These are phyloP conservation scores for Saccharum officinarum DNA, from an alignment of 176 grass and related monocot genomes.

Conservation along the genomic window DNA sequence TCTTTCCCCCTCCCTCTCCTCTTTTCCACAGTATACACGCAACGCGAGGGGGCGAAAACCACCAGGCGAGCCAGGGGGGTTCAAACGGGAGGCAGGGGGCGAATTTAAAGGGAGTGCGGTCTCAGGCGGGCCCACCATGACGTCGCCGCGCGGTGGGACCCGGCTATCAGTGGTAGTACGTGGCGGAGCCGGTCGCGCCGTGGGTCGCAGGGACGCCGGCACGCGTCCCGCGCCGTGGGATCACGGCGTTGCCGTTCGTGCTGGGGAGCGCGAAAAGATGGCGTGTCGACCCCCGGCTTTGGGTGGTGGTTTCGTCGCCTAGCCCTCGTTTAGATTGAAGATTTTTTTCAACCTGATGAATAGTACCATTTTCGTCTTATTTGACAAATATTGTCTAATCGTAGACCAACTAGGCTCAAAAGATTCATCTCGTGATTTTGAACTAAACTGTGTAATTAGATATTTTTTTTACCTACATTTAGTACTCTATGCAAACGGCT, in stretches of 20 bases:
- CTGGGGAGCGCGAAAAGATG: neutral
- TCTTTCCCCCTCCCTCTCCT: neutral
- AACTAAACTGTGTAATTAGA: too few species aligned
- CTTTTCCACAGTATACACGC: constrained; percentile 12
- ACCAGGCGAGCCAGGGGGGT: neutral
- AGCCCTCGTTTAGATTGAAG: too few species aligned
- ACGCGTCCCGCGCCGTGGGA: constrained; percentile 37
- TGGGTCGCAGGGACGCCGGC: constrained; percentile 26
- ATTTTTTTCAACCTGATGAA: too few species aligned
- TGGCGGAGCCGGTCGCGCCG: constrained; percentile 37
- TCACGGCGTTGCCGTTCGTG: constrained; percentile 28
- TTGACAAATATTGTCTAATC: too few species aligned
- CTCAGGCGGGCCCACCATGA: neutral
- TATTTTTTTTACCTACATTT: too few species aligned
- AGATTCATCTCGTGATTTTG: too few species aligned
- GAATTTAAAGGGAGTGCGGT: constrained; percentile 14
- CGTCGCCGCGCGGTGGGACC: neutral
- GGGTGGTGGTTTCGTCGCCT: neutral
- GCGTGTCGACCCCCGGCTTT: fast-evolving
- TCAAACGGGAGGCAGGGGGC: neutral
- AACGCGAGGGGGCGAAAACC: neutral
- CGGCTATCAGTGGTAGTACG: neutral
- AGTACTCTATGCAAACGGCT: too few species aligned
- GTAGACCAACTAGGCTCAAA: too few species aligned
- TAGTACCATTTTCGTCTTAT: too few species aligned